Evolutionary conservation across 2,329 filamentous ascomycete genomes (phyloP).

Genomic region (Amauroascus verrucosus): DNA sequence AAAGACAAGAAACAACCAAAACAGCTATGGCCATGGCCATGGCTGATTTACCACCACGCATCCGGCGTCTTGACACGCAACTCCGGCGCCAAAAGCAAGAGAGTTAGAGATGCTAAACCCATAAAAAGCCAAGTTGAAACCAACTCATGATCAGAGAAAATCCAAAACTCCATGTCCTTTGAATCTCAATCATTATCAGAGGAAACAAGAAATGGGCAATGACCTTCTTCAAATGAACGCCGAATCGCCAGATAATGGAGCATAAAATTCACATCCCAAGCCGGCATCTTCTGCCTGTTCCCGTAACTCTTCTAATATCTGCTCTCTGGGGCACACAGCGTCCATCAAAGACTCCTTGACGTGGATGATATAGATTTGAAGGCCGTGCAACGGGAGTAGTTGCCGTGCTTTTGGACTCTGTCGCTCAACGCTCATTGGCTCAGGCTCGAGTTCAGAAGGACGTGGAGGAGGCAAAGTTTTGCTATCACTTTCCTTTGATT

Average conservation of each 20-base stretch:
- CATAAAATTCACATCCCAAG: conserved; percentile 69
- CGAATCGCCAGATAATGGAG: conserved; percentile 57
- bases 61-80: neutral
- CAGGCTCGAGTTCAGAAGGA: neutral
- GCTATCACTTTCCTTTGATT: neutral
- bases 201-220: neutral
- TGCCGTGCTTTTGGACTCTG: neutral
- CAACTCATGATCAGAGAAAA: neutral
- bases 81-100: neutral
- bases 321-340: conserved; percentile 52
- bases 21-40: neutral
- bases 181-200: neutral
- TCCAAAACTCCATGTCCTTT: neutral
- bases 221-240: conserved; percentile 28
- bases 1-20: neutral
- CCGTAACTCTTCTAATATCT: conserved; percentile 59
- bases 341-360: conserved; percentile 79
- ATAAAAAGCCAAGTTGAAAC: too few relatives aligned
- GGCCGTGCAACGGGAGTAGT: conserved; percentile 42
- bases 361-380: conserved; percentile 83
- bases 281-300: conserved; percentile 54
- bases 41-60: neutral
- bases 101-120: too few relatives aligned
- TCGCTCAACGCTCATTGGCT: neutral
- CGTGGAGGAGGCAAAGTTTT: neutral